Percentiles rank a stretch among this genome's conserved stretches.
These are phyloP conservation scores for Camellia sinensis DNA, from an alignment of 148 eudicot species.

Conservation along the genomic window DNA sequence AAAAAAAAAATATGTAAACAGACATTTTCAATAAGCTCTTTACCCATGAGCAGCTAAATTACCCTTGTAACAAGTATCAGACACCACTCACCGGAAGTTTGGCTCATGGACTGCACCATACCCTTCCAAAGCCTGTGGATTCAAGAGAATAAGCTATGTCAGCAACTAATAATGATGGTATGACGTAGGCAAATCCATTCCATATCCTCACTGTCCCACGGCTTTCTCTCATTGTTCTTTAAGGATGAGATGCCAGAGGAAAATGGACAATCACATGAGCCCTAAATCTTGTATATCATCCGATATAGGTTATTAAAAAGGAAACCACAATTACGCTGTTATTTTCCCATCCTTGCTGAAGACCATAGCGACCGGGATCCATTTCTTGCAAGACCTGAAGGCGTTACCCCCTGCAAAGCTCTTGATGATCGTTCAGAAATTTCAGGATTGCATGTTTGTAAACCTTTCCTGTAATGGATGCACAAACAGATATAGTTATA, in stretches of 20 bases:
- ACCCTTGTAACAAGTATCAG: conserved; percentile 27
- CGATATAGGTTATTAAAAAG: conserved; percentile 89
- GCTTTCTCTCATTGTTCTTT: conserved; percentile 84
- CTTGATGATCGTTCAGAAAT: conserved; percentile 58
- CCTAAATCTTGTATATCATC: conserved; percentile 88
- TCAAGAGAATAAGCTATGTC: conserved; percentile 96
- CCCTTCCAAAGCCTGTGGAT: conserved; percentile 99
- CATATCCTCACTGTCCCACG: conserved; percentile 88
- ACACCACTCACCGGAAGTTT: conserved; percentile 78
- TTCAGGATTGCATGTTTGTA: conserved; percentile 60
- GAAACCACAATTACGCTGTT: conserved; percentile 99
- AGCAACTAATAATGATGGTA: conserved; percentile 80
- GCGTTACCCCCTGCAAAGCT: conserved; percentile 58
- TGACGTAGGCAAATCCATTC: conserved; percentile 85
- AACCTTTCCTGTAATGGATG: conserved; percentile 88
- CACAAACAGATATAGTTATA: conserved; percentile 76
- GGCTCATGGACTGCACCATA: conserved; percentile 88
- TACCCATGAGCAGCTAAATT: conserved; percentile 9
- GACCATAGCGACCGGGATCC: conserved; percentile 99
- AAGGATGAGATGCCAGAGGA: conserved; percentile 67
- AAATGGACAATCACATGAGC: conserved; percentile 87
- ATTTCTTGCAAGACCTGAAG: conserved; percentile 53
- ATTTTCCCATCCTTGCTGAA: conserved; percentile 99
- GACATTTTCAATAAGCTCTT: background rate
- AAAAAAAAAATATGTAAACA: background rate